Conservation (phyloP, 176 grass and related monocot genomes). For the Miscanthus lutarioriparius region DNA sequence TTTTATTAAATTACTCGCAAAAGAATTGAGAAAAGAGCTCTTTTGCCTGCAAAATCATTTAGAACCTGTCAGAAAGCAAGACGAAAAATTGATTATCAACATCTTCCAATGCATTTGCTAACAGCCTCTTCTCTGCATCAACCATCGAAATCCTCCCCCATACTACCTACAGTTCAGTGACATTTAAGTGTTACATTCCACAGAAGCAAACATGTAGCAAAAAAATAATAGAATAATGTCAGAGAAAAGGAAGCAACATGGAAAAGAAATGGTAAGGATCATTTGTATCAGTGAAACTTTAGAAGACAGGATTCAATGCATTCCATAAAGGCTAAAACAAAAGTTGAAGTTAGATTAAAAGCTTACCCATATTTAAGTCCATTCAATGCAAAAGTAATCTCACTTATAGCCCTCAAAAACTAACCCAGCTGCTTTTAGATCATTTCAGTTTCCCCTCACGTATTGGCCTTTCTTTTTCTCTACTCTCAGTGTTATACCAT, state of each 20-base stretch:
- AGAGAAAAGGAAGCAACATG: neutral
- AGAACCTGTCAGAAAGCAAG: conserved; percentile 97
- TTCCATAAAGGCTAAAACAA: conserved; percentile 3
- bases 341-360: conserved; percentile 26
- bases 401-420: neutral
- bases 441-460: neutral
- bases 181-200: conserved; percentile 18
- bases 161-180: conserved; percentile 63
- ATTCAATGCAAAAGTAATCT: conserved; percentile 16
- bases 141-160: conserved; percentile 99
- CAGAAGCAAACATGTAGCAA: neutral
- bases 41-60: conserved; percentile 20
- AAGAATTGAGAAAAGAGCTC: neutral
- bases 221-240: neutral
- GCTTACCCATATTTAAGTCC: neutral
- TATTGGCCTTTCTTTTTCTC: neutral
- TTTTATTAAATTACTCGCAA: conserved; percentile 35
- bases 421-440: conserved; percentile 16
- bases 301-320: neutral
- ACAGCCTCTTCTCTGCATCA: conserved; percentile 93
- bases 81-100: conserved; percentile 93
- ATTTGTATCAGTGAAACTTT: neutral
- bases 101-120: conserved; percentile 94
- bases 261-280: conserved; percentile 13
- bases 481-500: neutral